Percentiles rank a stretch among this genome's conserved stretches.
phyloP scores from a whole-genome alignment of 805 yeast genomes.

The Lachancea thermotolerans region DNA sequence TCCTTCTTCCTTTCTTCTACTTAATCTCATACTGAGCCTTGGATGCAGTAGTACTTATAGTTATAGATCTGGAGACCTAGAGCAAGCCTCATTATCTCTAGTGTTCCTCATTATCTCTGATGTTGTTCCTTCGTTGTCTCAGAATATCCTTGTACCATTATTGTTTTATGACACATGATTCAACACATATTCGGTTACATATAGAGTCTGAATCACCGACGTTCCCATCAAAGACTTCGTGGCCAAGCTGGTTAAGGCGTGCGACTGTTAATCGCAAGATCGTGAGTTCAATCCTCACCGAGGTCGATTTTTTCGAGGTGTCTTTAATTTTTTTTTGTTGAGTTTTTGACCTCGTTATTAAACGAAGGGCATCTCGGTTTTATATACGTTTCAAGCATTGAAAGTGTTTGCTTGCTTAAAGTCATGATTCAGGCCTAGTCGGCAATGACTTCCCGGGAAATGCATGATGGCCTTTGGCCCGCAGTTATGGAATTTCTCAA shows the following conservation, averaged over 20 bases:
- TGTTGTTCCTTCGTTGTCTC: too few species aligned
- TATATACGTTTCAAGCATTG: too few species aligned
- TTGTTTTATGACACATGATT: too few species aligned
- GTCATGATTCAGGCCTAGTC: not conserved
- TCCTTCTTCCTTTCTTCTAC: too few species aligned
- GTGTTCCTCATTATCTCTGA: too few species aligned
- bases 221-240: conserved; percentile 34
- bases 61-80: too few species aligned
- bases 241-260: conserved; percentile 59
- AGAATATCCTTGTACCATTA: too few species aligned
- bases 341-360: not conserved
- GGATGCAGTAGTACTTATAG: too few species aligned
- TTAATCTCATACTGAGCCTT: too few species aligned
- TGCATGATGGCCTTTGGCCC: conserved; percentile 2
- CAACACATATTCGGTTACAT: too few species aligned
- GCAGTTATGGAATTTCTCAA: conserved; percentile 28
- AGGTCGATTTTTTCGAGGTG: conserved; percentile 33
- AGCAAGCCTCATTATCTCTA: too few species aligned
- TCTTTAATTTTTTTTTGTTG: not conserved
- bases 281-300: conserved; percentile 57
- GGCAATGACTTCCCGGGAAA: not conserved
- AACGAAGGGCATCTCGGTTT: not conserved
- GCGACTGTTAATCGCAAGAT: conserved; percentile 61
- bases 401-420: too few species aligned
- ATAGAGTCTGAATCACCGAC: not conserved